Conservation (phyloP, 2,329 filamentous ascomycete species). For the Sclerotinia borealis region DNA sequence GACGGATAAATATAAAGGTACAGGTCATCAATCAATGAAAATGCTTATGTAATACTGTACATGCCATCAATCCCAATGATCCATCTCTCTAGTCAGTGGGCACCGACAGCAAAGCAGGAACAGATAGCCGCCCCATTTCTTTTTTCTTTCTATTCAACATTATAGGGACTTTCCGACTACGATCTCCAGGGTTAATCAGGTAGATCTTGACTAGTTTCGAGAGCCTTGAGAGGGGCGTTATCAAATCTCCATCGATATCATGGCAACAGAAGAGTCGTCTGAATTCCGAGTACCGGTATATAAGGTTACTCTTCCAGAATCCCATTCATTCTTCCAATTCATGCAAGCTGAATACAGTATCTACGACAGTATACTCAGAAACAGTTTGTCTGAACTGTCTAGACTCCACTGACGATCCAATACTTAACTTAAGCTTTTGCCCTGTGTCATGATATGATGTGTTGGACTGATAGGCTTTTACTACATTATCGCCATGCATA, state of each 20-base stretch:
- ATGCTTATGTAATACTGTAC: too few relatives aligned
- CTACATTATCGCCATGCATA: slow-evolving; percentile 5
- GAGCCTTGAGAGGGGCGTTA: too few relatives aligned
- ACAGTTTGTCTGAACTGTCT: background rate
- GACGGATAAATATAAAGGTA: too few relatives aligned
- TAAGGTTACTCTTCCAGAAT: too few relatives aligned
- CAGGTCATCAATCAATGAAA: background rate
- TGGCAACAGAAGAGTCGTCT: background rate
- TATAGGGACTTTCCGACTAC: background rate
- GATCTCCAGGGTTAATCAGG: background rate
- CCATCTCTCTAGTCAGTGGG: too few relatives aligned
- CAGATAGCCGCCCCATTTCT: background rate
- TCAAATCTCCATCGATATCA: background rate
- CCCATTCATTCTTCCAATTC: background rate
- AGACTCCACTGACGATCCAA: background rate
- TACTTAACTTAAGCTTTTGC: background rate
- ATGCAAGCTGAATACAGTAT: background rate
- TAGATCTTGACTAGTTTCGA: background rate
- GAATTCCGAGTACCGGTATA: too few relatives aligned
- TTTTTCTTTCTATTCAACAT: background rate
- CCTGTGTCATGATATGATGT: background rate
- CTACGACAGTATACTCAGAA: too few relatives aligned
- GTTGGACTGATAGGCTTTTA: background rate
- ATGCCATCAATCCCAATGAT: too few relatives aligned
- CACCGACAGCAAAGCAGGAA: slow-evolving; percentile 1